Evolutionary conservation across 805 yeast genomes (phyloP).

Genomic region (Alloascoidea hylecoeti): DNA sequence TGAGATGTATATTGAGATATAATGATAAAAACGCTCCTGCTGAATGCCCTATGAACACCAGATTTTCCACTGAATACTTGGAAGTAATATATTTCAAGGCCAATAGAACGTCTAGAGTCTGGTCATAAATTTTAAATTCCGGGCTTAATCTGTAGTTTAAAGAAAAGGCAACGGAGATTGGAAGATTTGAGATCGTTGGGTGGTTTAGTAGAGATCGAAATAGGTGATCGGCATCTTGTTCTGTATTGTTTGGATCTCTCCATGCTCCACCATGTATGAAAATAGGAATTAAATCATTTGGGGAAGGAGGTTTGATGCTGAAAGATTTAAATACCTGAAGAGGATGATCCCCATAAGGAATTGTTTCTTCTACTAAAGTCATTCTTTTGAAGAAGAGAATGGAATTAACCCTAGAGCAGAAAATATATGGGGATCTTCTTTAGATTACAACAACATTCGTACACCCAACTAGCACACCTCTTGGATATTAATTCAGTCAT

Average conservation of each 20-base stretch:
- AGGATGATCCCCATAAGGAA: neutral
- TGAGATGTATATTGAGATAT: slow-evolving; percentile 24
- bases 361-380: neutral
- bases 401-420: too few relatives aligned
- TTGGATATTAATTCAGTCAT: too few relatives aligned
- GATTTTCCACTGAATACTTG: slow-evolving; percentile 12
- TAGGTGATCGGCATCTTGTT: slow-evolving; percentile 32
- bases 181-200: neutral
- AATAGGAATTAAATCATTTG: slow-evolving; percentile 15
- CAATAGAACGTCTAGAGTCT: slow-evolving; percentile 35
- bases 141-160: slow-evolving; percentile 61
- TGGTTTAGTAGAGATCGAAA: slow-evolving; percentile 4
- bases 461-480: too few relatives aligned
- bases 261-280: slow-evolving; percentile 86
- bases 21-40: slow-evolving; percentile 62
- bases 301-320: neutral
- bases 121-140: slow-evolving; percentile 44
- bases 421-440: too few relatives aligned
- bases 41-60: slow-evolving; percentile 54
- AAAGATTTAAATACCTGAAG: neutral
- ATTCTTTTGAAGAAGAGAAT: too few relatives aligned
- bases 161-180: slow-evolving; percentile 17
- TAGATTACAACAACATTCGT: too few relatives aligned
- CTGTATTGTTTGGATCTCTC: slow-evolving; percentile 57
- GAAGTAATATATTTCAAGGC: slow-evolving; percentile 21